phyloP scores from a whole-genome alignment of 179 eudicot species.

The Carnegiea gigantea region DNA sequence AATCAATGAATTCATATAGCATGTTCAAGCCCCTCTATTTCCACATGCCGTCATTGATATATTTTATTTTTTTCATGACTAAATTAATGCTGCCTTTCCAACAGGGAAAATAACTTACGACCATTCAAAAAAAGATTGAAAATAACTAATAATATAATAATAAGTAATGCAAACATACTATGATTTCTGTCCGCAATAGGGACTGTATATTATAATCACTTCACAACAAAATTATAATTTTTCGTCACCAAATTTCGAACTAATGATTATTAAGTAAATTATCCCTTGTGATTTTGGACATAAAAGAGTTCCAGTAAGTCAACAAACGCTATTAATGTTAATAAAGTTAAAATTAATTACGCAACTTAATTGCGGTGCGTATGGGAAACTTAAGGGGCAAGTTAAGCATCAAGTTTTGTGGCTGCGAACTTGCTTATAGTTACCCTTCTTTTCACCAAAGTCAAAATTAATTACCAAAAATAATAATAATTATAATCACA shows the following conservation, averaged over 20 bases:
- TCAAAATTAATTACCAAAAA: conserved; percentile 14
- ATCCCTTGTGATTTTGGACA: conserved; percentile 14
- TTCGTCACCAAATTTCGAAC: conserved; percentile 16
- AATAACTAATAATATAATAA: background rate
- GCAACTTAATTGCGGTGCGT: background rate
- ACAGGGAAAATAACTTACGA: background rate
- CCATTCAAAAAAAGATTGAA: background rate
- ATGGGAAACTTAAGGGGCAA: conserved; percentile 24
- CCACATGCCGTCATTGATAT: conserved; percentile 12
- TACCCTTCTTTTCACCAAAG: conserved; percentile 1
- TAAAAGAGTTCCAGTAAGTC: conserved; percentile 11
- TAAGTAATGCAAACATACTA: no score
- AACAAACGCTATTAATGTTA: conserved; percentile 15
- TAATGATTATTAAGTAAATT: conserved; percentile 31
- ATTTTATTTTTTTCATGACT: conserved; percentile 4
- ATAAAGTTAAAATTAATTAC: conserved; percentile 29
- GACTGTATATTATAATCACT: background rate
- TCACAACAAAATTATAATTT: background rate
- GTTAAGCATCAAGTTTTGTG: conserved; percentile 15
- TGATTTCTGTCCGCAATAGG: no score
- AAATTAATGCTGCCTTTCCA: conserved; percentile 20
- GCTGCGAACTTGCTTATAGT: conserved; percentile 4
- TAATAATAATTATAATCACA: background rate
- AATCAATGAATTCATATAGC: background rate
- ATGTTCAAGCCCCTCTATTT: background rate